Base-by-base conservation (phyloP, 805 yeast genomes). In the Yarrowia sp. region DNA sequence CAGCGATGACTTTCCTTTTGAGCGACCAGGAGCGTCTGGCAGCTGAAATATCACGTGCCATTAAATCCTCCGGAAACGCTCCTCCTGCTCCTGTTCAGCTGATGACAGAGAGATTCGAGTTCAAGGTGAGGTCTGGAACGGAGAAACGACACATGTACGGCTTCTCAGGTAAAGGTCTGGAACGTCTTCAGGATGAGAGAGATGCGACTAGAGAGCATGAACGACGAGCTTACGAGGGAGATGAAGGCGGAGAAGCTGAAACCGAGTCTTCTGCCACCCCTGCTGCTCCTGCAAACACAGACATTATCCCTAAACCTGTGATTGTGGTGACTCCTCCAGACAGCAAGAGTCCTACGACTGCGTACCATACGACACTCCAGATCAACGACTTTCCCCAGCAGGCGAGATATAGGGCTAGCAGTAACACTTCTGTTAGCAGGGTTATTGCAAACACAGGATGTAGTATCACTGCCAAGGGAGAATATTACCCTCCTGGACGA, bases 121-220 rank as follows among this genome's bases (percentile, higher is more conserved):
- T 78, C 14, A 91, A 89, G 69, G 82, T 91, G 70, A 86, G 87
- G 71, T 75, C 80, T 1, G 97, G 97, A 0, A 87, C 88, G 67
- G 88, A 83, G 75, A 85, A 83, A 72, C 82, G 85, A 69, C 64
- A 67, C 32, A 83, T 85, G 35, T 85, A 86, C 68, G 99, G 99
- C 0, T 95, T 92, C 80, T 97, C 97, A 3, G 99, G 99, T 22
- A 89, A 90, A 72, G 98, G 98, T 1, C 81, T 93, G 66, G 94
- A 89, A 53, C 89, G 89, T 71, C 79, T 93, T 50, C 93, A 91
- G 70, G 86, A 86, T 70, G 77, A 82, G 8, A 79, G 95, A 69
- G 84, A 84, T 52, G 81, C 81, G 59, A 81, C 83, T 56, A 80
- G 85, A 70, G 80, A 80, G 68, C 69, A 83, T 40, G 89, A 88